Percentiles rank a stretch among this genome's conserved stretches.
phyloP scores from a whole-genome alignment of 176 grass and related monocot genomes.

The Chrysopogon serrulatus region DNA sequence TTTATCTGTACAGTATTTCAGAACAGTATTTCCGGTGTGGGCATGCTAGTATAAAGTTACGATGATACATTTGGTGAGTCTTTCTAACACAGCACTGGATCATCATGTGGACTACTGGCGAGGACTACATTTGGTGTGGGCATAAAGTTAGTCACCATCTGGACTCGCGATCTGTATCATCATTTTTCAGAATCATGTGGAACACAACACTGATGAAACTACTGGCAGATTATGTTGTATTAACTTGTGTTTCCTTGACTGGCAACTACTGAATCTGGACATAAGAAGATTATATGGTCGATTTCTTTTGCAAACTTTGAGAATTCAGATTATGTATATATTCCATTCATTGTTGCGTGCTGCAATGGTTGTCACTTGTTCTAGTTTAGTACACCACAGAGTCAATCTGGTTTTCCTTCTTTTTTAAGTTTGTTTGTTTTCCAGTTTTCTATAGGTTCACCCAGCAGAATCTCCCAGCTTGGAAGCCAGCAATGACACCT shows the following conservation, averaged over 20 bases:
- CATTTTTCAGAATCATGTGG: neutral
- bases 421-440: constrained; percentile 22
- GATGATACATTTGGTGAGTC: neutral
- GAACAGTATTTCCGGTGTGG: neutral
- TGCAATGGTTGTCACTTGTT: neutral
- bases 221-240: neutral
- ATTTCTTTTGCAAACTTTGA: neutral
- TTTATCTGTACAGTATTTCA: neutral
- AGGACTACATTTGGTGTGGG: too few species aligned
- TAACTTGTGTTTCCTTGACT: neutral
- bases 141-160: neutral
- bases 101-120: too few species aligned
- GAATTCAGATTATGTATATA: neutral
- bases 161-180: neutral
- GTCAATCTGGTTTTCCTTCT: constrained; percentile 33
- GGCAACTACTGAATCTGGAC: neutral
- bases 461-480: constrained; percentile 87
- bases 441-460: constrained; percentile 82
- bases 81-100: too few species aligned
- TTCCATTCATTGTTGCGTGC: neutral
- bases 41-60: neutral
- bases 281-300: neutral
- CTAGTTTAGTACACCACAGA: neutral
- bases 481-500: constrained; percentile 78
- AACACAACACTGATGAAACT: neutral